These are phyloP conservation scores for Achaetomiella virescens DNA, from an alignment of 495 filamentous ascomycete species.

Conservation along the genomic window DNA sequence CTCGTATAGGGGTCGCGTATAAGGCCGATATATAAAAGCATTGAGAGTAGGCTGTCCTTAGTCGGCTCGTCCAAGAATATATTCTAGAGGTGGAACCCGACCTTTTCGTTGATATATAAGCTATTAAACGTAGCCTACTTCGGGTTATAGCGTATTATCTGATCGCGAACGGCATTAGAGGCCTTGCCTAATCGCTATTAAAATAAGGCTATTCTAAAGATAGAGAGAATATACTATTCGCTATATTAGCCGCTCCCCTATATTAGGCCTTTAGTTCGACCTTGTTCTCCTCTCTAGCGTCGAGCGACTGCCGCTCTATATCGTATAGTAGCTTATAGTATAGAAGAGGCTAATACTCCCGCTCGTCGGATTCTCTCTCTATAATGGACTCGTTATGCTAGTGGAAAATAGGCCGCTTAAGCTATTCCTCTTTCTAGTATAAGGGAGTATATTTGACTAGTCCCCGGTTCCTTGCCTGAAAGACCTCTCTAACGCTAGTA, in stretches of 20 bases:
- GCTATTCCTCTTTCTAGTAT: slow-evolving; percentile 24
- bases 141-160: too few species aligned
- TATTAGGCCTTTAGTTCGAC: slow-evolving; percentile 13
- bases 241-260: slow-evolving; percentile 16
- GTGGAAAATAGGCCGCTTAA: slow-evolving; percentile 27
- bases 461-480: slow-evolving; percentile 18
- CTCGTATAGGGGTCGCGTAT: slow-evolving; percentile 16
- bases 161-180: too few species aligned
- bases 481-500: slow-evolving; percentile 16
- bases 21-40: slow-evolving; percentile 22
- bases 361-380: not conserved
- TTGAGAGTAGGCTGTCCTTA: slow-evolving; percentile 13
- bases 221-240: slow-evolving; percentile 15
- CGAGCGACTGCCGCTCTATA: slow-evolving; percentile 17
- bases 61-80: slow-evolving; percentile 14
- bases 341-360: slow-evolving; percentile 12
- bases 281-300: slow-evolving; percentile 14
- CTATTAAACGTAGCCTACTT: too few species aligned
- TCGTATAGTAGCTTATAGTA: slow-evolving; percentile 19
- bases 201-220: slow-evolving; percentile 4
- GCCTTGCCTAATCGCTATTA: slow-evolving; percentile 3
- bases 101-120: not conserved
- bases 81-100: slow-evolving; percentile 20
- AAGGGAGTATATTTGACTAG: slow-evolving; percentile 18
- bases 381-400: slow-evolving; percentile 4